Conservation (phyloP, 495 filamentous ascomycete species). For the Endocarpon pusillum region DNA sequence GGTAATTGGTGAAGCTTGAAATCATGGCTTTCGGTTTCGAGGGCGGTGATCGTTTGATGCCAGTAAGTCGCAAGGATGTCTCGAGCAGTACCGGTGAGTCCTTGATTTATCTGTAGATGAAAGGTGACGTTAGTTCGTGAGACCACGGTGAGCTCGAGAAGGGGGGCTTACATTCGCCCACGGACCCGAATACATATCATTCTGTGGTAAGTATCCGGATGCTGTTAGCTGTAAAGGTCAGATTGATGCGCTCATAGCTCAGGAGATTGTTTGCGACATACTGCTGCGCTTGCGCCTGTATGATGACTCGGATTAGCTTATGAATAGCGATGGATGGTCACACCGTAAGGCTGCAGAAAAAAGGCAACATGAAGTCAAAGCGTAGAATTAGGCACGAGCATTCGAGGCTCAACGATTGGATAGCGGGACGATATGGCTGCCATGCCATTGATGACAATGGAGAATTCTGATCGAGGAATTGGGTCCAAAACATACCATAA, state of each 20-base stretch:
- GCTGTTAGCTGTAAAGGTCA: conserved; percentile 38
- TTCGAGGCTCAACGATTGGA: neutral
- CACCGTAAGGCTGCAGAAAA: no score
- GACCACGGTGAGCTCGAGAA: conserved; percentile 10
- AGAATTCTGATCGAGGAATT: conserved; percentile 5
- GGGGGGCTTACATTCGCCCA: conserved; percentile 70
- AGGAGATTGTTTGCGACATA: no score
- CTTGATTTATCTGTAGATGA: conserved; percentile 77
- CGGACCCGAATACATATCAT: conserved; percentile 78
- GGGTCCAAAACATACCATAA: conserved; percentile 43
- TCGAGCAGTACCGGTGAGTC: conserved; percentile 78
- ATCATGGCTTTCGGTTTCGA: conserved; percentile 89
- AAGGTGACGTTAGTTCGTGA: no score
- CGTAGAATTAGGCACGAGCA: no score
- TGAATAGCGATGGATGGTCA: no score
- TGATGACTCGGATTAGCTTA: no score
- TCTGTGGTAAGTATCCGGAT: conserved; percentile 63
- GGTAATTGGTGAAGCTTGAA: conserved; percentile 96
- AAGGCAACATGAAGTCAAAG: no score
- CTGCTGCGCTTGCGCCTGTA: no score
- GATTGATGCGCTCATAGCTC: conserved; percentile 3
- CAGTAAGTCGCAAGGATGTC: conserved; percentile 97
- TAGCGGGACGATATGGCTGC: neutral
- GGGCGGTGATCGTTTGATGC: conserved; percentile 90
- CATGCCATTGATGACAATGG: neutral